These are phyloP conservation scores for Viola odorata DNA, from an alignment of 345 rosid genomes.

Conservation along the genomic window DNA sequence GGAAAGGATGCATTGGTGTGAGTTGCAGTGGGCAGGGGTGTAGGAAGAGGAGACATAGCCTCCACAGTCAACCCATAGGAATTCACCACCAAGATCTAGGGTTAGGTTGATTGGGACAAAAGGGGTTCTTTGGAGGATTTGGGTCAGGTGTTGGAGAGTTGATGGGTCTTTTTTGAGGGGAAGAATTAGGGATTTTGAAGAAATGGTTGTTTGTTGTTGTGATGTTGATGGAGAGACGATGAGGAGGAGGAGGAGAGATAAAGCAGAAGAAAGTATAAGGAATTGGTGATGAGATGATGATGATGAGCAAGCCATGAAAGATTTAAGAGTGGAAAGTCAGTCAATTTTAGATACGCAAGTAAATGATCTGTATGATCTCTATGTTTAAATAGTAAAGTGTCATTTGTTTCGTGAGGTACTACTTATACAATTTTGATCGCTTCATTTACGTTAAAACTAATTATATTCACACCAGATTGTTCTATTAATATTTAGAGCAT, in stretches of 20 bases:
- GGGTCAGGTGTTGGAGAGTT: constrained; percentile 17
- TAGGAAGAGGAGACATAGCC: constrained; percentile 15
- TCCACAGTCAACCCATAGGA: constrained; percentile 14
- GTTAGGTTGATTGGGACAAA: constrained; percentile 9
- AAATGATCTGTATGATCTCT: too few species aligned
- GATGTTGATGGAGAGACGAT: background rate
- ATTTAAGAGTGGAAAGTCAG: too few species aligned
- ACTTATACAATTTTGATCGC: too few species aligned
- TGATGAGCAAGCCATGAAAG: too few species aligned
- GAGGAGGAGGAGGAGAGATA: background rate
- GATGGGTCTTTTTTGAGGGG: constrained; percentile 18
- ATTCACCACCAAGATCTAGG: constrained; percentile 16
- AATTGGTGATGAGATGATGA: too few species aligned
- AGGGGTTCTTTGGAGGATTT: constrained; percentile 25
- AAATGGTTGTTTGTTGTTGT: background rate
- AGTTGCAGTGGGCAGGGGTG: constrained; percentile 5
- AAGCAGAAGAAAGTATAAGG: background rate
- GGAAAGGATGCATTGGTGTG: constrained; percentile 8
- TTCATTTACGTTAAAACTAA: too few species aligned
- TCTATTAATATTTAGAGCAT: too few species aligned
- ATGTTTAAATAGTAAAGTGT: too few species aligned
- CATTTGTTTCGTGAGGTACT: too few species aligned
- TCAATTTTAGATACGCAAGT: too few species aligned
- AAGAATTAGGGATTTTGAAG: constrained; percentile 18
- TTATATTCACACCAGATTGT: too few species aligned